Conservation (phyloP, 257 asterid genomes). For the Salvia hispanica region DNA sequence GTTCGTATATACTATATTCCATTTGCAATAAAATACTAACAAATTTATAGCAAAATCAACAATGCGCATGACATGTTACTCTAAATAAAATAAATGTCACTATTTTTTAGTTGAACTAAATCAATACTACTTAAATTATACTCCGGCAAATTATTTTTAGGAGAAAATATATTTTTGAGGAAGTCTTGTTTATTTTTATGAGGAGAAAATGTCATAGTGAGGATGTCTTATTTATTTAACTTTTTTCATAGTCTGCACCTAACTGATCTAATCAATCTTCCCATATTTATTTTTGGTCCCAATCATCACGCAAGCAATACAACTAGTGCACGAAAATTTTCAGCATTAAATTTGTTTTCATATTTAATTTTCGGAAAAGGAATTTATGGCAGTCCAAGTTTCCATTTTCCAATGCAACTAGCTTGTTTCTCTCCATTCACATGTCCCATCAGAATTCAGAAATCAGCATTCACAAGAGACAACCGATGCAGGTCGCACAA, state of each 20-base stretch:
- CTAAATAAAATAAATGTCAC: too few relatives aligned
- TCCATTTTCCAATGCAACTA: slow-evolving; percentile 15
- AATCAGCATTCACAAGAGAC: not conserved
- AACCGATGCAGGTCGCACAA: too few relatives aligned
- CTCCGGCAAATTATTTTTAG: too few relatives aligned
- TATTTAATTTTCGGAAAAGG: slow-evolving; percentile 16
- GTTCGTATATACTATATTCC: not conserved
- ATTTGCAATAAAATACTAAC: too few relatives aligned
- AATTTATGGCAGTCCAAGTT: not conserved
- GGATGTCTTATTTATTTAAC: too few relatives aligned
- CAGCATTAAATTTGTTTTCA: slow-evolving; percentile 18
- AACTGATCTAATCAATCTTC: not conserved
- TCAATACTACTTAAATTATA: not conserved
- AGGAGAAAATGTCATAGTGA: too few relatives aligned
- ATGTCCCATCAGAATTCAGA: not conserved
- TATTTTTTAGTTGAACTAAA: too few relatives aligned
- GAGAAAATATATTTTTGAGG: too few relatives aligned
- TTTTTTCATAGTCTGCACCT: not conserved
- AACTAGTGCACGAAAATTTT: slow-evolving; percentile 2
- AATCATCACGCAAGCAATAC: slow-evolving; percentile 1
- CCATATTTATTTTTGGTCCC: slow-evolving; percentile 23
- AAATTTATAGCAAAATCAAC: too few relatives aligned
- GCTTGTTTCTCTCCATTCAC: not conserved
- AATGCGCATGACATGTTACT: too few relatives aligned
- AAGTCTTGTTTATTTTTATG: too few relatives aligned